Evolutionary conservation across 371 early-diverging fungal species (phyloP).

Genomic region (Circinella umbellata): DNA sequence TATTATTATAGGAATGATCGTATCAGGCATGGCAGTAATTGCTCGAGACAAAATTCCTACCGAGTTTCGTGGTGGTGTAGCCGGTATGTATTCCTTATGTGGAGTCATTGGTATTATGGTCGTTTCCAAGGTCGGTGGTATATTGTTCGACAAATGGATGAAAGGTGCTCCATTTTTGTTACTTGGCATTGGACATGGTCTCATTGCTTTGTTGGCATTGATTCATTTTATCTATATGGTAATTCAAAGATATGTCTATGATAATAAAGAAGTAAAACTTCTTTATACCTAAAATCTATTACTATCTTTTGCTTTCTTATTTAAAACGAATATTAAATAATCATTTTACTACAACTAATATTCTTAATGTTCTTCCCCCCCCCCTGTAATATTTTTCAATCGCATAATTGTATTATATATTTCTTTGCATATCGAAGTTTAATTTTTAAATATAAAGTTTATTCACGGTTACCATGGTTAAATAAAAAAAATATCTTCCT

Average conservation of each 20-base stretch:
- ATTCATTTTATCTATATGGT: background rate
- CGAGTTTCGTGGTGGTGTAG: slow-evolving; percentile 66
- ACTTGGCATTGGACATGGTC: slow-evolving; percentile 55
- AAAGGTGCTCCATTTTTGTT: slow-evolving; percentile 67
- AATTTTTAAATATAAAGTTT: too few species aligned
- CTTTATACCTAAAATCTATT: background rate
- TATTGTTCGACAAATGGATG: slow-evolving; percentile 65
- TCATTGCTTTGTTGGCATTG: slow-evolving; percentile 25
- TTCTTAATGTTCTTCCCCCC: too few species aligned
- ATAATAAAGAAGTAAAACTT: background rate
- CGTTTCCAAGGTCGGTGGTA: slow-evolving; percentile 61
- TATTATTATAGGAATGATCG: slow-evolving; percentile 61
- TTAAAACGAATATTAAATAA: too few species aligned
- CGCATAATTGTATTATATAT: too few species aligned
- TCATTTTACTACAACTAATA: too few species aligned
- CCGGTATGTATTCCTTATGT: slow-evolving; percentile 72
- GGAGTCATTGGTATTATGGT: slow-evolving; percentile 63
- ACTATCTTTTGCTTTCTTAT: background rate
- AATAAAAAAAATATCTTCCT: too few species aligned
- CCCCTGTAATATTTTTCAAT: too few species aligned
- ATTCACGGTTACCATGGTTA: too few species aligned
- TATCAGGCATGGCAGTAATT: slow-evolving; percentile 71
- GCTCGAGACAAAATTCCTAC: slow-evolving; percentile 54
- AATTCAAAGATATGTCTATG: background rate
- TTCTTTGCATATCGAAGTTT: too few species aligned